Evolutionary conservation across 1,139 yeast species (phyloP).

Genomic region (Meyerozyma carpophila): DNA sequence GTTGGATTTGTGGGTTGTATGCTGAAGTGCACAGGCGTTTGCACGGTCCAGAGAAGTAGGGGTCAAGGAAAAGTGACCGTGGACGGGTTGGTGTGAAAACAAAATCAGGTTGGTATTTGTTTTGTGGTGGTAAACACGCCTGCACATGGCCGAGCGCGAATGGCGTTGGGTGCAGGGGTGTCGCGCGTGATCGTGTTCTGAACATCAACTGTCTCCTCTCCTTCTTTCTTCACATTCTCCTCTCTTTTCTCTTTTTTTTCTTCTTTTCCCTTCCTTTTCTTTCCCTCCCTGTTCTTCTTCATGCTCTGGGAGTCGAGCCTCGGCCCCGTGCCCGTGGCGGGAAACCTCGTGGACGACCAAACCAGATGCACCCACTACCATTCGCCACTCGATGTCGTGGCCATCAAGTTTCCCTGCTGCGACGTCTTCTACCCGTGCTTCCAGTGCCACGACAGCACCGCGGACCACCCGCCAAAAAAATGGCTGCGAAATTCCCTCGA

Average conservation of each 20-base stretch:
- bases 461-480: conserved; percentile 13
- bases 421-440: conserved; percentile 33
- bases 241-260: too few relatives aligned
- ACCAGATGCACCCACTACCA: conserved; percentile 40
- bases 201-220: too few relatives aligned
- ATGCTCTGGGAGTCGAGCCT: background rate
- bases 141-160: conserved; percentile 1
- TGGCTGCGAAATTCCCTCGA: conserved; percentile 16
- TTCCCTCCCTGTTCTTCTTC: too few relatives aligned
- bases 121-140: conserved; percentile 2
- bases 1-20: background rate
- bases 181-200: too few relatives aligned
- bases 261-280: too few relatives aligned
- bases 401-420: conserved; percentile 40
- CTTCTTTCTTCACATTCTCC: too few relatives aligned
- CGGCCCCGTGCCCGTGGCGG: conserved; percentile 6
- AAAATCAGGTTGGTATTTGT: background rate
- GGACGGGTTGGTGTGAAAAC: background rate
- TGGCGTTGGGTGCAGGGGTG: conserved; percentile 1
- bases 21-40: background rate
- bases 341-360: conserved; percentile 23
- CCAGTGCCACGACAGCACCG: conserved; percentile 28
- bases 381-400: conserved; percentile 31
- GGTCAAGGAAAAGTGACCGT: background rate
- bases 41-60: background rate